These are phyloP conservation scores for Agaricus blazei DNA, from an alignment of 768 basidiomycete species.

Conservation along the genomic window DNA sequence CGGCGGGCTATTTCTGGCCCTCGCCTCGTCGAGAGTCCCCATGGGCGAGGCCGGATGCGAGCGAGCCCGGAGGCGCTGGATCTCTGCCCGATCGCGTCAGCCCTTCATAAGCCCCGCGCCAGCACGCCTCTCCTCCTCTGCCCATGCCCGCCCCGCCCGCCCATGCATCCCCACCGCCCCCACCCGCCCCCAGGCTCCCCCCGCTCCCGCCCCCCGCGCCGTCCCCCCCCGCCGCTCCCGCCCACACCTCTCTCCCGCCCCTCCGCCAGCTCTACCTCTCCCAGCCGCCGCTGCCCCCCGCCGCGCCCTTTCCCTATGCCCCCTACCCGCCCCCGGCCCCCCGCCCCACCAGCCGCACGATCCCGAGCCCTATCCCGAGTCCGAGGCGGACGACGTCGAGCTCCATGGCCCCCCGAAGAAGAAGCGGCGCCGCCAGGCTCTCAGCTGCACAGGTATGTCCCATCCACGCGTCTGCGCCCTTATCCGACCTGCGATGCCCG, in stretches of 20 bases:
- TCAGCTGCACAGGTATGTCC: slow-evolving; percentile 76
- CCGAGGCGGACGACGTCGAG: slow-evolving; percentile 51
- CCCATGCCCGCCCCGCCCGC: slow-evolving; percentile 13
- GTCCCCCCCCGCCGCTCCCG: slow-evolving; percentile 16
- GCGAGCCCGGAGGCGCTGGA: slow-evolving; percentile 11
- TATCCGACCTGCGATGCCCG: neutral
- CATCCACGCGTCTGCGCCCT: slow-evolving; percentile 8
- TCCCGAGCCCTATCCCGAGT: slow-evolving; percentile 36
- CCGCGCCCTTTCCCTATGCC: slow-evolving; percentile 17
- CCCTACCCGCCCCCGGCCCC: slow-evolving; percentile 21
- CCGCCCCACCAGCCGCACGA: slow-evolving; percentile 19
- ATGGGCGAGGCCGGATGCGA: too few relatives aligned
- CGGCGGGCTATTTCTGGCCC: slow-evolving; percentile 7
- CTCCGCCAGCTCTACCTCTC: slow-evolving; percentile 67
- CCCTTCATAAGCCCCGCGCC: too few relatives aligned
- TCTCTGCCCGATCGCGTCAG: slow-evolving; percentile 23
- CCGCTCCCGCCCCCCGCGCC: slow-evolving; percentile 14
- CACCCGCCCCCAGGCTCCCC: slow-evolving; percentile 12
- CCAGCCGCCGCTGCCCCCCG: slow-evolving; percentile 43
- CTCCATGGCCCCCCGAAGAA: slow-evolving; percentile 69
- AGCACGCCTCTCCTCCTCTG: slow-evolving; percentile 12
- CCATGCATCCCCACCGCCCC: slow-evolving; percentile 20
- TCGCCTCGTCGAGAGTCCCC: too few relatives aligned
- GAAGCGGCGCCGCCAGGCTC: slow-evolving; percentile 75
- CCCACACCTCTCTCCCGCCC: slow-evolving; percentile 49